Conservation (phyloP, 805 yeast species). For the Kuraishia floccosa region DNA sequence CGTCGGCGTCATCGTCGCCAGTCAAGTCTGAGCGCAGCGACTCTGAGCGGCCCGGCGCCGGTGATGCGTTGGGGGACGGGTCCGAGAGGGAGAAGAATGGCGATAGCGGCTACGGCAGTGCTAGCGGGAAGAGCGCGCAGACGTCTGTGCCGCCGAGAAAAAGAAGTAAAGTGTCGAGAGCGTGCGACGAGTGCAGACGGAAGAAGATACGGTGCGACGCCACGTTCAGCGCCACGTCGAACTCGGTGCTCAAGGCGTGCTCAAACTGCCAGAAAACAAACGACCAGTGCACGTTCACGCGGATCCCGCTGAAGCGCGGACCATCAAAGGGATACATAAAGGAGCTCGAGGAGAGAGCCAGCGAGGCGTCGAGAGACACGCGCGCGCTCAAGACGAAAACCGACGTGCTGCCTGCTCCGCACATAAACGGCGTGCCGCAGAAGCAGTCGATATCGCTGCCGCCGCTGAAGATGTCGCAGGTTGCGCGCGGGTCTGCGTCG, state of each 20-base stretch:
- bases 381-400: neutral
- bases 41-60: too few relatives aligned
- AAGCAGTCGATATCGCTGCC: neutral
- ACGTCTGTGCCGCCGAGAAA: constrained; percentile 24
- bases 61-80: too few relatives aligned
- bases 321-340: constrained; percentile 65
- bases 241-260: constrained; percentile 41
- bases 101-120: too few relatives aligned
- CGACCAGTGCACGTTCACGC: constrained; percentile 55
- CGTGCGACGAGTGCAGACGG: constrained; percentile 72
- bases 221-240: constrained; percentile 29
- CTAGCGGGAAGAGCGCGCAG: too few relatives aligned
- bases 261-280: constrained; percentile 49
- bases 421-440: neutral
- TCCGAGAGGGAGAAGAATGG: too few relatives aligned
- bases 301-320: constrained; percentile 69
- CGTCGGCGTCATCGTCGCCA: too few relatives aligned
- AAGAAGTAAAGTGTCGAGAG: constrained; percentile 65
- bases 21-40: too few relatives aligned
- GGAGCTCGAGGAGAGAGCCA: constrained; percentile 10
- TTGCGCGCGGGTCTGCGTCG: neutral
- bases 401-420: neutral
- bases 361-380: neutral
- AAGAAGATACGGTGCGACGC: constrained; percentile 69
- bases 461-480: constrained; percentile 1